A percentile compares a stretch with the other conserved stretches of the same genome.
Evolutionary conservation across 805 yeast species (phyloP).

Genomic region (Jamesozyma jinghongensis): DNA sequence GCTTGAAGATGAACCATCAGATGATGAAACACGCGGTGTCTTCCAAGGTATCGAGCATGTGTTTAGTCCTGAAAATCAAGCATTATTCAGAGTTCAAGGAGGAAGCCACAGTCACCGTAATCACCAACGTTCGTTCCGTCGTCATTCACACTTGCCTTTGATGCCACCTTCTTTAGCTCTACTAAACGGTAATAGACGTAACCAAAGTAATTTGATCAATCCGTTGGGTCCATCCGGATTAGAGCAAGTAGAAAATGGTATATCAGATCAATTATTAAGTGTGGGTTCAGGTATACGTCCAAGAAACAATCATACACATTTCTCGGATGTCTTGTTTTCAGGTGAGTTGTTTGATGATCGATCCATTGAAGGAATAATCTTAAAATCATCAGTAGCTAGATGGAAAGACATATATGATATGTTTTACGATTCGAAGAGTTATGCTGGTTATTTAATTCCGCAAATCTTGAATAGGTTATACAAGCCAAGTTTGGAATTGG

Average conservation of each 20-base stretch:
- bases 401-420: constrained; percentile 55
- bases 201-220: constrained; percentile 24
- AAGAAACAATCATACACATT: constrained; percentile 20
- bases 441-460: constrained; percentile 32
- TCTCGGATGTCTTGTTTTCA: constrained; percentile 24
- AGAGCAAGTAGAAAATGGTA: constrained; percentile 28
- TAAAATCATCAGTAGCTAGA: constrained; percentile 49
- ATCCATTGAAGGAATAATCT: constrained; percentile 24
- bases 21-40: constrained; percentile 25
- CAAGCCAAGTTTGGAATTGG: constrained; percentile 38
- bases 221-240: constrained; percentile 29
- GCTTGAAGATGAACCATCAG: constrained; percentile 23
- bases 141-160: constrained; percentile 15
- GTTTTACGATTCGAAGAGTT: constrained; percentile 38
- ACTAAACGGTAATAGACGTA: constrained; percentile 21
- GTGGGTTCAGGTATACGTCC: constrained; percentile 21
- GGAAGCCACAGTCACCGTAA: constrained; percentile 5
- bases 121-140: constrained; percentile 17
- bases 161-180: constrained; percentile 25
- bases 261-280: constrained; percentile 20
- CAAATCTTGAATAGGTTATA: constrained; percentile 40
- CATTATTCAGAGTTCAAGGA: constrained; percentile 23
- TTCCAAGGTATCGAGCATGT: constrained; percentile 30
- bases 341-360: constrained; percentile 28
- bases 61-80: constrained; percentile 21